These are phyloP conservation scores for Amylostereum chailletii DNA, from an alignment of 1,284 basidiomycete species.

Conservation along the genomic window DNA sequence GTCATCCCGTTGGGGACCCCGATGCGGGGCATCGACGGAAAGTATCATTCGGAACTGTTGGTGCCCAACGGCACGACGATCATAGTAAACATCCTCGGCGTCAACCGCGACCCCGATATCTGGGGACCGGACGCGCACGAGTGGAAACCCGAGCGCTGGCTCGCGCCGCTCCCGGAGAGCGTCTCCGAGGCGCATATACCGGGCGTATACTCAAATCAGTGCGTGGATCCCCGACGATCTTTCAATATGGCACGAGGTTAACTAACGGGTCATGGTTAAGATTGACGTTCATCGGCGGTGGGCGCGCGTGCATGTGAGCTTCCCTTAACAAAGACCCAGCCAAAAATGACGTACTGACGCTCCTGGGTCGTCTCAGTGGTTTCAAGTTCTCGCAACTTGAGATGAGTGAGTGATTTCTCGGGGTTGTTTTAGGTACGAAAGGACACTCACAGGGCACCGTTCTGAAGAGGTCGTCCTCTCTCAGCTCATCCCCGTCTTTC, in stretches of 20 bases:
- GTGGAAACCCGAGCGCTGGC: constrained; percentile 24
- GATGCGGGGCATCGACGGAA: constrained; percentile 7
- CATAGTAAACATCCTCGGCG: constrained; percentile 9
- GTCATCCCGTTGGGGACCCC: constrained; percentile 10
- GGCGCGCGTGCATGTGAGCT: constrained; percentile 6
- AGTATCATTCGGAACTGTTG: constrained; percentile 7
- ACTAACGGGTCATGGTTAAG: constrained; percentile 15
- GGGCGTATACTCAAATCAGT: constrained; percentile 5
- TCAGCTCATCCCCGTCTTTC: constrained; percentile 3
- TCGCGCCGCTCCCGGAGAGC: constrained; percentile 8
- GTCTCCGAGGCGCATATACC: constrained; percentile 3
- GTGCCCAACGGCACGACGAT: constrained; percentile 8
- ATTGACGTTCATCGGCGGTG: constrained; percentile 24
- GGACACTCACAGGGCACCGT: too few species aligned
- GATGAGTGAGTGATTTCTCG: constrained; percentile 14
- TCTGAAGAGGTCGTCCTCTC: constrained; percentile 4
- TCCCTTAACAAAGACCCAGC: neutral
- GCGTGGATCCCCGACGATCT: constrained; percentile 8
- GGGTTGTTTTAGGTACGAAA: too few species aligned
- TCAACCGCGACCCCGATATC: neutral
- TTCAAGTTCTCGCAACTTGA: constrained; percentile 23
- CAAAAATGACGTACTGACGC: too few species aligned
- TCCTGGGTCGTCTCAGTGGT: constrained; percentile 20
- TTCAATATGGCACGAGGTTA: constrained; percentile 3
- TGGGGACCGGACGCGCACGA: constrained; percentile 15